These are phyloP conservation scores for Heritiera littoralis DNA, from an alignment of 345 rosid genomes.

Conservation along the genomic window DNA sequence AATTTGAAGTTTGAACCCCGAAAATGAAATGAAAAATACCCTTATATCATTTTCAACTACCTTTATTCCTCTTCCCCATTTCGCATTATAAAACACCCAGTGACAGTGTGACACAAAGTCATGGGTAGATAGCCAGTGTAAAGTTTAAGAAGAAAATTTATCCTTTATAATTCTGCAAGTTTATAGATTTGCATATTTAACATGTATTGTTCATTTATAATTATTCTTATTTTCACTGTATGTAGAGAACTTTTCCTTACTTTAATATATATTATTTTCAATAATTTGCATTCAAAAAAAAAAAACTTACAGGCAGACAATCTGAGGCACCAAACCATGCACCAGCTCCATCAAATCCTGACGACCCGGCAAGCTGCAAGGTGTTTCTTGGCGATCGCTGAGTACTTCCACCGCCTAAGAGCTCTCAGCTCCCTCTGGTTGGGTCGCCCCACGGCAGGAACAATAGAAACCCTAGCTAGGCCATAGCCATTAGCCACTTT, in stretches of 20 bases:
- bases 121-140: slow-evolving; percentile 21
- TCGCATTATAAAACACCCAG: slow-evolving; percentile 24
- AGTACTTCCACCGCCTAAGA: slow-evolving; percentile 92
- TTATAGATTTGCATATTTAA: no score
- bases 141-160: not conserved
- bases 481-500: slow-evolving; percentile 29
- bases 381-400: slow-evolving; percentile 74
- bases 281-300: not conserved
- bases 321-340: slow-evolving; percentile 86
- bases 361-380: slow-evolving; percentile 89
- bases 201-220: not conserved
- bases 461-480: slow-evolving; percentile 32
- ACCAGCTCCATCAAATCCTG: slow-evolving; percentile 67
- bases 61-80: slow-evolving; percentile 23
- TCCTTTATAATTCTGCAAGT: not conserved
- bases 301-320: slow-evolving; percentile 84
- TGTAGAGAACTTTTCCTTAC: not conserved
- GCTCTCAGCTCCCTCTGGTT: slow-evolving; percentile 94
- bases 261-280: not conserved
- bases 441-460: slow-evolving; percentile 89
- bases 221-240: not conserved
- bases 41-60: slow-evolving; percentile 15
- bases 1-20: slow-evolving; percentile 16
- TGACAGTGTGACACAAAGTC: slow-evolving; percentile 31
- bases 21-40: slow-evolving; percentile 8